A percentile compares a stretch with the other conserved stretches of the same genome.
These are phyloP conservation scores for Colletotrichum musae DNA, from an alignment of 2,329 filamentous ascomycete species.

Conservation along the genomic window DNA sequence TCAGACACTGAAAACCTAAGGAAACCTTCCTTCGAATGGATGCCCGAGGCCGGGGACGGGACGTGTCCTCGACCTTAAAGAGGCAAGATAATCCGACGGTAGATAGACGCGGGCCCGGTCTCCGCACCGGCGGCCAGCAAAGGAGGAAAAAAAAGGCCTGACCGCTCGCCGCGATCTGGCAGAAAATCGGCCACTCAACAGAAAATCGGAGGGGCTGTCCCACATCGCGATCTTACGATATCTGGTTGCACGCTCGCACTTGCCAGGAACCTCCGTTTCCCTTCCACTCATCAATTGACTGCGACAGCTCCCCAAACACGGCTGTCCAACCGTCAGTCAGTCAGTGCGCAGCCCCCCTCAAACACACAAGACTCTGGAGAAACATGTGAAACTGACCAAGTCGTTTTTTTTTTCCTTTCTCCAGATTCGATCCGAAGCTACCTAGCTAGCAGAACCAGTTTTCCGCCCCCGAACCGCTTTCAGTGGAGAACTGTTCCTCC, in stretches of 20 bases:
- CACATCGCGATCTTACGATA: conserved; percentile 38
- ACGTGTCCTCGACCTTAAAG: too few species aligned
- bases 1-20: too few species aligned
- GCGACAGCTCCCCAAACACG: conserved; percentile 12
- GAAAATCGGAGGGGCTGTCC: conserved; percentile 40
- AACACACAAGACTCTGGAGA: background rate
- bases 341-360: conserved; percentile 18
- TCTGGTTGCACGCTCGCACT: conserved; percentile 24
- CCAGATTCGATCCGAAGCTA: conserved; percentile 15
- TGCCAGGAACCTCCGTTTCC: conserved; percentile 1
- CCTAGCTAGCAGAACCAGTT: conserved; percentile 13
- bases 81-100: too few species aligned
- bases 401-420: conserved; percentile 12
- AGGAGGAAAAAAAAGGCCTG: conserved; percentile 19
- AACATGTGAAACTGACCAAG: conserved; percentile 20
- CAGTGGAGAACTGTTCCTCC: conserved; percentile 32
- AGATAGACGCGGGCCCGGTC: background rate
- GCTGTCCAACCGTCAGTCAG: conserved; percentile 25
- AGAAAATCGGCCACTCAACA: conserved; percentile 38
- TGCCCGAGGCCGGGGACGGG: too few species aligned
- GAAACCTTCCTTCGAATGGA: too few species aligned
- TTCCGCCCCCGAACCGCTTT: conserved; percentile 9
- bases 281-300: conserved; percentile 24
- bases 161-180: conserved; percentile 37
- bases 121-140: conserved; percentile 26